Evolutionary conservation across 2,329 filamentous ascomycete species (phyloP).

Genomic region (Apiospora kogelbergensis): DNA sequence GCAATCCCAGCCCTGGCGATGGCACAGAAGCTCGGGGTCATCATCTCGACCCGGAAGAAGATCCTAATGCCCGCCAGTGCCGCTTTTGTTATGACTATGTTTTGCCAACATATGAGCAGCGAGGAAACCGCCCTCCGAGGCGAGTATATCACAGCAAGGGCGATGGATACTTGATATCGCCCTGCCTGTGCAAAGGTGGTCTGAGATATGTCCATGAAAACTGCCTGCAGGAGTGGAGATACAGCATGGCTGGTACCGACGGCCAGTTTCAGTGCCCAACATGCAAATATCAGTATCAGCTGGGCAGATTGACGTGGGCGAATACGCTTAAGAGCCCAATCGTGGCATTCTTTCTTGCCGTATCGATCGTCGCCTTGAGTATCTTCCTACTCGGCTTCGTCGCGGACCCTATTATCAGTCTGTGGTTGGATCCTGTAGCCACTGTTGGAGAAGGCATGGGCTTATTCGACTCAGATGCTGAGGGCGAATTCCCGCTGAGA

Average conservation of each 20-base stretch:
- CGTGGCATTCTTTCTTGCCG: slow-evolving; percentile 69
- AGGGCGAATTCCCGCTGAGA: slow-evolving; percentile 26
- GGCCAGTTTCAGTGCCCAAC: slow-evolving; percentile 67
- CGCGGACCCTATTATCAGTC: slow-evolving; percentile 86
- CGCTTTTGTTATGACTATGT: slow-evolving; percentile 5
- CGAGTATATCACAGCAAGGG: slow-evolving; percentile 70
- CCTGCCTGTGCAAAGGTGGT: slow-evolving; percentile 91
- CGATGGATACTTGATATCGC: slow-evolving; percentile 76
- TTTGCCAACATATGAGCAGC: background rate
- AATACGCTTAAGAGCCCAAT: slow-evolving; percentile 65
- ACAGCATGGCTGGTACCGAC: slow-evolving; percentile 75
- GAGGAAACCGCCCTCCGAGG: background rate
- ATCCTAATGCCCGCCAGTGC: slow-evolving; percentile 10
- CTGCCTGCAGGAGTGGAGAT: slow-evolving; percentile 81
- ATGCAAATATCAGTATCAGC: slow-evolving; percentile 78
- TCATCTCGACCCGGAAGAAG: slow-evolving; percentile 4
- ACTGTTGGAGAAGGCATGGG: slow-evolving; percentile 47
- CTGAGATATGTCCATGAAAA: slow-evolving; percentile 93
- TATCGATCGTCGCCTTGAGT: slow-evolving; percentile 66
- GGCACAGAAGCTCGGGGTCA: background rate
- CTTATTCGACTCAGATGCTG: slow-evolving; percentile 39
- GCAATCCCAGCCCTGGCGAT: background rate
- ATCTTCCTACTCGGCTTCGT: slow-evolving; percentile 87
- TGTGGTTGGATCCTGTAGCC: slow-evolving; percentile 78
- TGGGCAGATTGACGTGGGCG: slow-evolving; percentile 76